Conservation (phyloP, 192 early-diverging fungal genomes). For the Mortierella hygrophila region DNA sequence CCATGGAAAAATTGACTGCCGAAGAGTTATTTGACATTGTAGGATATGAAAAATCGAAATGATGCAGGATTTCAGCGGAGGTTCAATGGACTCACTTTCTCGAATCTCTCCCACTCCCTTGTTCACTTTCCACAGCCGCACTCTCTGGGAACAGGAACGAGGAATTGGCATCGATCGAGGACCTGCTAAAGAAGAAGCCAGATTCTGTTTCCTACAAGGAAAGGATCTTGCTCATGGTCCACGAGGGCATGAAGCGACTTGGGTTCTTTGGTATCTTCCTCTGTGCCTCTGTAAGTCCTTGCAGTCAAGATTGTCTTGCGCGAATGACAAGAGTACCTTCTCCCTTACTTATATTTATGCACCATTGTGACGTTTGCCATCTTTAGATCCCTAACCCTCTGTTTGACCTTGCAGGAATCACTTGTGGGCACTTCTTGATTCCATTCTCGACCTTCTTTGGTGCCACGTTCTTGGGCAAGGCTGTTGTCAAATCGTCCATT, state of each 20-base stretch:
- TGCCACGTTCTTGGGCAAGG: slow-evolving; percentile 95
- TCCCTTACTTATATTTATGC: neutral
- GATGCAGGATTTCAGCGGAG: neutral
- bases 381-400: slow-evolving; percentile 92
- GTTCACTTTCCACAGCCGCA: slow-evolving; percentile 54
- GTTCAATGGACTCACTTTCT: neutral
- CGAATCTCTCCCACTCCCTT: neutral
- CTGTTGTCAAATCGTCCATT: slow-evolving; percentile 87
- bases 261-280: slow-evolving; percentile 94
- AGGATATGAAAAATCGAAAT: neutral
- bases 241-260: slow-evolving; percentile 77
- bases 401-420: slow-evolving; percentile 96
- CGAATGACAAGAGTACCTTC: neutral
- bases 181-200: slow-evolving; percentile 59
- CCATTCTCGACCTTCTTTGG: slow-evolving; percentile 97
- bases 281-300: slow-evolving; percentile 81
- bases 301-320: neutral
- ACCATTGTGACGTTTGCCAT: neutral
- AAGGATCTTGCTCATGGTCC: slow-evolving; percentile 72
- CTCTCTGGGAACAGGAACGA: slow-evolving; percentile 66
- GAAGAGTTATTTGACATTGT: neutral
- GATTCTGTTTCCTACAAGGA: slow-evolving; percentile 76
- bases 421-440: slow-evolving; percentile 92
- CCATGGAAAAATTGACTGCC: slow-evolving; percentile 1
- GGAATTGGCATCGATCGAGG: slow-evolving; percentile 60